phyloP scores from a whole-genome alignment of 129 eudicot species.

The Artemisia tridentata region DNA sequence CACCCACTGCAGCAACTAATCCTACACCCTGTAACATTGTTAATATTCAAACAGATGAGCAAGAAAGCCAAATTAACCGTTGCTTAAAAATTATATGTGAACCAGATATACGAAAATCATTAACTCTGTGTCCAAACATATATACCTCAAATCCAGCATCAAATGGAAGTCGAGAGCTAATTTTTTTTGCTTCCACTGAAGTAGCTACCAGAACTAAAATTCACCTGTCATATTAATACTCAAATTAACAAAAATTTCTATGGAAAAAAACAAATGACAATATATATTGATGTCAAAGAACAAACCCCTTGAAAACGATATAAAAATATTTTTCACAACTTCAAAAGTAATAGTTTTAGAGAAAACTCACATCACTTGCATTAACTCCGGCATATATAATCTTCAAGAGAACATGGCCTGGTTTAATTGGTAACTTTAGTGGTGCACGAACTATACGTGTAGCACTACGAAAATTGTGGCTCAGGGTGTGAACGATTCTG shows the following conservation, averaged over 20 bases:
- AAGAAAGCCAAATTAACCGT: background rate
- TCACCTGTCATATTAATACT: constrained; percentile 59
- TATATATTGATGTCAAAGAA: no score
- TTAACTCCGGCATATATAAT: constrained; percentile 92
- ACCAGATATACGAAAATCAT: constrained; percentile 1
- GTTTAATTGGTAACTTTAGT: constrained; percentile 59
- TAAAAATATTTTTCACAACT: background rate
- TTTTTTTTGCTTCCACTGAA: constrained; percentile 58
- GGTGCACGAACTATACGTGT: constrained; percentile 66
- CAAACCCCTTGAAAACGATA: background rate
- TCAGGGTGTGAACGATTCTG: constrained; percentile 84
- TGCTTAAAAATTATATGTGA: background rate
- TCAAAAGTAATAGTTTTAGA: background rate
- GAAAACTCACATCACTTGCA: constrained; percentile 90
- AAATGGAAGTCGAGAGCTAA: constrained; percentile 69
- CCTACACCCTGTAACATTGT: constrained; percentile 78
- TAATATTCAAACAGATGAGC: background rate
- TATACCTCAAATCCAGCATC: constrained; percentile 95
- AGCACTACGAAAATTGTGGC: constrained; percentile 78
- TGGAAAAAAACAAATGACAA: no score
- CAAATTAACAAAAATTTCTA: constrained; percentile 10
- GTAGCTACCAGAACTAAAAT: constrained; percentile 92
- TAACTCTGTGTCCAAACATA: background rate
- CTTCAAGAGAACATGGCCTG: constrained; percentile 81
- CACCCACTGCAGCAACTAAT: constrained; percentile 82